Base-by-base conservation (phyloP, 1,284 basidiomycete genomes). In the Apiotrichum gracile region DNA sequence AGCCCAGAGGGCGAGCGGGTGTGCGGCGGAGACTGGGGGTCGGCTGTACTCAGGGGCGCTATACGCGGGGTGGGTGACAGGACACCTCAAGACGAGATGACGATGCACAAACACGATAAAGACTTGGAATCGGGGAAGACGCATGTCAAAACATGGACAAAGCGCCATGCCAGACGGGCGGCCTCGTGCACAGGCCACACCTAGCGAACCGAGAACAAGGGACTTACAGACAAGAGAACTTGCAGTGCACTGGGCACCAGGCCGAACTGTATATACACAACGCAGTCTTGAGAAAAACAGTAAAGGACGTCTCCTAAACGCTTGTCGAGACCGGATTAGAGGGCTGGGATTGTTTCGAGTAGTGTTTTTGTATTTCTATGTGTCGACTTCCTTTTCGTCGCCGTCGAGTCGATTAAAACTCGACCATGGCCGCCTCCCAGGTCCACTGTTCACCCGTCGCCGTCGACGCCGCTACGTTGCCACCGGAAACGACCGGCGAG, bases 11-110 rank as follows among this genome's bases (percentile, higher is more conserved):
- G 57, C 57, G 57, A 59, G 57, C 57, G 57, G 57, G 57, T 54
- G 53, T 52, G 57, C 57, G 37, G 51, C 57, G 57, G 57, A 59
- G 57, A 29, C 57, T 55, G 53, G 53, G 45, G 54, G 54, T 48
- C 53, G 57, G 57, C 53, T 43, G 35, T 33, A 45, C 29, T 34
- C 47, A 44, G 47, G n/a, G n/a, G n/a, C 17, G 42, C 17, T 9
- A 26, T 41, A n/a, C 37, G 52, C 35, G 52, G 47, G 41, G 42
- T 35, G 16, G 41, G 17, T 21, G 22, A 40, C 37, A 27, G n/a
- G 24, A 21, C 22, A 14, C 34, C 35, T 4, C 17, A 19, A 12
- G 21, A 25, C 17, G 37, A 24, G 46, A 33, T 29, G 26, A 21
- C 19, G 21, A 26, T 26, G n/a, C 14, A 22, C 37, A 38, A n/a